A percentile compares a stretch with the other conserved stretches of the same genome.
Evolutionary conservation across 805 yeast species (phyloP).

Genomic region (Candida suzukii): DNA sequence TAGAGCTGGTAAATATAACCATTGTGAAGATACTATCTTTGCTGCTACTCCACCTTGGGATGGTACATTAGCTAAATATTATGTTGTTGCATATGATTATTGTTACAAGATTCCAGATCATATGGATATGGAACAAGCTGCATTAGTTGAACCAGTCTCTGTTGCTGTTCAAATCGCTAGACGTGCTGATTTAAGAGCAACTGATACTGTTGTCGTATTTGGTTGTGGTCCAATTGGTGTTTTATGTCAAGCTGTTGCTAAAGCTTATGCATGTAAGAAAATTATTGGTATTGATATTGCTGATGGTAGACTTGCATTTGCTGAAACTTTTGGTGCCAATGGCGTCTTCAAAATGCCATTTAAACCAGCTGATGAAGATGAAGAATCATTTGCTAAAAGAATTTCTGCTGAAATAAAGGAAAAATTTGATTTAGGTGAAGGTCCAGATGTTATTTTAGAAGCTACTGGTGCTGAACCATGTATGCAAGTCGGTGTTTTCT

Average conservation of each 20-base stretch:
- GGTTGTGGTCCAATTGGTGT: constrained; percentile 53
- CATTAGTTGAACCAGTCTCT: constrained; percentile 44
- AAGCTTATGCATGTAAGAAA: background rate
- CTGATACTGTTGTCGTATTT: constrained; percentile 31
- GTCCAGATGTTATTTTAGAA: constrained; percentile 2
- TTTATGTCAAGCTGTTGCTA: constrained; percentile 10
- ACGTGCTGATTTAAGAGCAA: constrained; percentile 26
- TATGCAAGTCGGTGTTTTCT: constrained; percentile 4
- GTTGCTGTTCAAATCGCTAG: constrained; percentile 47
- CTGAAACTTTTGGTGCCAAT: constrained; percentile 5
- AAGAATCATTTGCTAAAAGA: background rate
- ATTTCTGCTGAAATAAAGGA: background rate
- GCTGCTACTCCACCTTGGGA: constrained; percentile 7
- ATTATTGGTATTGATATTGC: constrained; percentile 1
- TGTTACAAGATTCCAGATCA: constrained; percentile 15
- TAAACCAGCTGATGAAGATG: background rate
- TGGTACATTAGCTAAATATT: constrained; percentile 33
- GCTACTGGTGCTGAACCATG: constrained; percentile 5
- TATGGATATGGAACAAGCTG: constrained; percentile 23
- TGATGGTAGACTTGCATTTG: constrained; percentile 18
- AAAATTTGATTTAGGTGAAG: constrained; percentile 4
- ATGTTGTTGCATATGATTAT: constrained; percentile 24
- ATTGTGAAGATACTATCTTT: constrained; percentile 32
- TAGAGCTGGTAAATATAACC: constrained; percentile 30
- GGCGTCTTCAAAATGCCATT: constrained; percentile 7